These are phyloP conservation scores for Sanghuangporus sanghuang DNA, from an alignment of 1,284 basidiomycete species.

Conservation along the genomic window DNA sequence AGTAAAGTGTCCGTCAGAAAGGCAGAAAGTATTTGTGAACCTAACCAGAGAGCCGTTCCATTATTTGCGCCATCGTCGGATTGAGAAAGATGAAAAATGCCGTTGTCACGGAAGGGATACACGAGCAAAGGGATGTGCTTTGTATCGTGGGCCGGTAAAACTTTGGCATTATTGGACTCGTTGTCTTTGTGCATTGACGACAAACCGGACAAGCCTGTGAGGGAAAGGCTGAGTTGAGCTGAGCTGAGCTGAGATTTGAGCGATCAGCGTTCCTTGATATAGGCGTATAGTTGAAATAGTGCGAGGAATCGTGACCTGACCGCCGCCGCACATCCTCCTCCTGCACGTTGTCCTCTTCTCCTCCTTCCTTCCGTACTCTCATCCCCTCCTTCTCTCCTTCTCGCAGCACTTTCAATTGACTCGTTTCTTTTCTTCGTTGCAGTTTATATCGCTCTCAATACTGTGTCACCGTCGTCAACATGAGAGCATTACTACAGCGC, in stretches of 20 bases:
- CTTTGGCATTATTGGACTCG: constrained; percentile 1
- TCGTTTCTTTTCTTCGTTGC: not conserved
- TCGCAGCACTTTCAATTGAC: not conserved
- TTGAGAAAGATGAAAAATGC: constrained; percentile 47
- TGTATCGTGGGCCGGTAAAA: constrained; percentile 55
- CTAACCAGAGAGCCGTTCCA: constrained; percentile 87
- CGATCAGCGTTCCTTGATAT: no score
- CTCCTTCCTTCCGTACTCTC: constrained; percentile 7
- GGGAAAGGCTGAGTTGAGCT: no score
- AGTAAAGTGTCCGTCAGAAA: constrained; percentile 44
- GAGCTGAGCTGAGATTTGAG: not conserved
- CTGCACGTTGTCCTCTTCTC: constrained; percentile 1
- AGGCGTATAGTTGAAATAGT: no score
- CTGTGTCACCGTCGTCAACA: not conserved
- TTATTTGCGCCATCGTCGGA: constrained; percentile 59
- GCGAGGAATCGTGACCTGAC: not conserved
- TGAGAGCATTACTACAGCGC: constrained; percentile 77
- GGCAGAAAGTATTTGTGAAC: constrained; percentile 66
- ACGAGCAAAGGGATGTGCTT: constrained; percentile 57
- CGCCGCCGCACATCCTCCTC: not conserved
- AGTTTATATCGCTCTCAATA: constrained; percentile 15
- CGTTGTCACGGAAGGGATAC: constrained; percentile 38
- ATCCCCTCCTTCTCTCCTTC: constrained; percentile 7
- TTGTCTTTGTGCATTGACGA: not conserved
- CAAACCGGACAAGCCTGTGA: no score